A percentile compares a stretch with the other conserved stretches of the same genome.
Conservation (phyloP, 2,329 filamentous ascomycete genomes). For the Juglanconis oblonga region DNA sequence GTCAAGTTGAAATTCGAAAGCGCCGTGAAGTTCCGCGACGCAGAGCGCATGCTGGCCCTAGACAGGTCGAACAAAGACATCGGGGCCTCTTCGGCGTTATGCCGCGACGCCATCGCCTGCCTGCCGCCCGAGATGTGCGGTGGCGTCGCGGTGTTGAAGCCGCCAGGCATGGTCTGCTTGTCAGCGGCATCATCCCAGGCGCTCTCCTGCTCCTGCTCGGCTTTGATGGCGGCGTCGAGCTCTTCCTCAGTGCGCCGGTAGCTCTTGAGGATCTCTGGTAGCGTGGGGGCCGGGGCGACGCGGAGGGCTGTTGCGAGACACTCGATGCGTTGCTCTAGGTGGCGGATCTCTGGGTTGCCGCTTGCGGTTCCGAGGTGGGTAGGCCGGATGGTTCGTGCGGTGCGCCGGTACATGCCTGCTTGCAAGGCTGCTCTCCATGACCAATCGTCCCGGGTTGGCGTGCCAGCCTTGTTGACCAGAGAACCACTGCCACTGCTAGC, state of each 20-base stretch:
- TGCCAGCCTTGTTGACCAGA: constrained; percentile 11
- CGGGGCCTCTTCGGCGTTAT: constrained; percentile 51
- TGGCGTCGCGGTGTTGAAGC: constrained; percentile 43
- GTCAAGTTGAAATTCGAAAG: constrained; percentile 50
- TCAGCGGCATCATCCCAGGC: constrained; percentile 69
- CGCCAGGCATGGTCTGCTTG: constrained; percentile 53
- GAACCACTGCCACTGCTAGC: constrained; percentile 26
- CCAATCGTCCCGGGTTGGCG: constrained; percentile 53
- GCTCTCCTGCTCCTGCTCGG: constrained; percentile 64
- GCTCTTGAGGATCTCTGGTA: constrained; percentile 72
- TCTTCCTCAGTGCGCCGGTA: constrained; percentile 79
- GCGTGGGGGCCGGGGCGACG: constrained; percentile 65
- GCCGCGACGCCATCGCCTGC: constrained; percentile 41
- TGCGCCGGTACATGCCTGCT: constrained; percentile 70
- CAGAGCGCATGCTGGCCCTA: constrained; percentile 56
- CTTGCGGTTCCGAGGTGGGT: constrained; percentile 60
- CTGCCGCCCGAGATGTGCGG: constrained; percentile 36
- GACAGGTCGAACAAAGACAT: constrained; percentile 66
- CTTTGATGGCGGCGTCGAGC: constrained; percentile 60
- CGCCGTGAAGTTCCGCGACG: constrained; percentile 56
- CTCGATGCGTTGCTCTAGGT: constrained; percentile 78
- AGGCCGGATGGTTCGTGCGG: constrained; percentile 48
- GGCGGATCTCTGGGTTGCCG: constrained; percentile 61
- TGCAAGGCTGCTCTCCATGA: constrained; percentile 77
- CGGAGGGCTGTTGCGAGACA: constrained; percentile 73